Conservation (phyloP, 176 grass and related monocot species). For the Puya raimondii region DNA sequence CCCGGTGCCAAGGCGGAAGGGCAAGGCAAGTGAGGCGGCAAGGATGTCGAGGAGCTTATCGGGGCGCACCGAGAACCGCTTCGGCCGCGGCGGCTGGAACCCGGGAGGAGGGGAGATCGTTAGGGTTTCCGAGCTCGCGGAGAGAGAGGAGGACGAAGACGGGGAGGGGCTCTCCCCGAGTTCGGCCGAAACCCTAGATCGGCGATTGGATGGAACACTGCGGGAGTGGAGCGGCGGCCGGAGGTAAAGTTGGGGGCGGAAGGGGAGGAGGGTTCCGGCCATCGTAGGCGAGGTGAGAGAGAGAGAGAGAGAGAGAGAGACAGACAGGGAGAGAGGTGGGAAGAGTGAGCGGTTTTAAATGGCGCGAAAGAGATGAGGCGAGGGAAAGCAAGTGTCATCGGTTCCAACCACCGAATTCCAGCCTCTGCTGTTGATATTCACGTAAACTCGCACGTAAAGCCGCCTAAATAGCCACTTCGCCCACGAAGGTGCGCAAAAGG, state of each 20-base stretch:
- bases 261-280: not conserved
- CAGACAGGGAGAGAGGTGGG: too few relatives aligned
- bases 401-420: too few relatives aligned
- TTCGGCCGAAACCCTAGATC: constrained; percentile 23
- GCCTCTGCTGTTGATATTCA: too few relatives aligned
- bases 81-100: constrained; percentile 63
- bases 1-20: constrained; percentile 71
- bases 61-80: constrained; percentile 43
- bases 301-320: not conserved
- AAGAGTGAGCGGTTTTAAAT: not conserved
- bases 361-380: too few relatives aligned
- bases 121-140: not conserved
- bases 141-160: not conserved
- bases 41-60: constrained; percentile 54
- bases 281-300: not conserved
- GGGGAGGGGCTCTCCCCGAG: constrained; percentile 25
- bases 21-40: constrained; percentile 61
- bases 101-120: constrained; percentile 37
- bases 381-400: too few relatives aligned
- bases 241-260: constrained; percentile 8
- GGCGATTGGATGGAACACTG: not conserved
- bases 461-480: too few relatives aligned
- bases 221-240: not conserved
- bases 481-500: too few relatives aligned
- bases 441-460: too few relatives aligned